Evolutionary conservation across 148 eudicot species (phyloP).

Genomic region (Oxyria digyna): DNA sequence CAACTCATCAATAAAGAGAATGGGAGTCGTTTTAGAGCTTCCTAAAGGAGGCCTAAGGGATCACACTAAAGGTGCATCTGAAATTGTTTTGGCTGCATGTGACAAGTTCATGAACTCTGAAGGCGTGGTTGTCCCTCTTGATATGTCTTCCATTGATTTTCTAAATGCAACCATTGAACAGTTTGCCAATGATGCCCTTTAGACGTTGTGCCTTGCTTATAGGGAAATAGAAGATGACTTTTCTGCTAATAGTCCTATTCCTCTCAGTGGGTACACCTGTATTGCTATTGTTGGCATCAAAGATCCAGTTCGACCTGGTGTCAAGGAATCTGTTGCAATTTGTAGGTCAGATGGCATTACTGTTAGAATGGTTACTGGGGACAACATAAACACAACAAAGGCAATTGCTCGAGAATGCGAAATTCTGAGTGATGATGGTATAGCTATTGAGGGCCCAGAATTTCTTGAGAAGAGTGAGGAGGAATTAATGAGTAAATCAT

Average conservation of each 20-base stretch:
- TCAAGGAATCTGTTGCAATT: constrained; percentile 73
- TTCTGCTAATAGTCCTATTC: constrained; percentile 32
- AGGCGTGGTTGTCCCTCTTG: constrained; percentile 47
- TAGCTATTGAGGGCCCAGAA: constrained; percentile 80
- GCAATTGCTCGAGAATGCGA: constrained; percentile 91
- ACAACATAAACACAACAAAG: constrained; percentile 74
- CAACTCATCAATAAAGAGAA: too few relatives aligned
- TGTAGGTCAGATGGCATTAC: constrained; percentile 66
- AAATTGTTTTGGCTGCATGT: constrained; percentile 59
- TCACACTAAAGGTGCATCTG: constrained; percentile 79
- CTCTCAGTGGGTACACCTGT: constrained; percentile 49
- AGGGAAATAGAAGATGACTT: constrained; percentile 43
- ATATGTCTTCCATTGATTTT: constrained; percentile 23
- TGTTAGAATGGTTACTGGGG: constrained; percentile 81
- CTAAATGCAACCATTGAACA: constrained; percentile 44
- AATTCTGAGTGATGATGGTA: constrained; percentile 61
- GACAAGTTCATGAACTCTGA: too few relatives aligned
- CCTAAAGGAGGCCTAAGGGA: constrained; percentile 46
- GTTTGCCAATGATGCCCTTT: constrained; percentile 75
- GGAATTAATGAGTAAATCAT: too few relatives aligned
- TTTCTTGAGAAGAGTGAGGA: constrained; percentile 55
- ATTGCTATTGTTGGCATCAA: constrained; percentile 74
- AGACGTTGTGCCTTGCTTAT: constrained; percentile 69
- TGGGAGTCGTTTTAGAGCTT: constrained; percentile 44
- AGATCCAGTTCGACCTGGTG: constrained; percentile 86